Evolutionary conservation across 1,139 yeast genomes (phyloP), one percentile per base, ranked within the genome.

Genomic region (Candida albicans): DNA sequence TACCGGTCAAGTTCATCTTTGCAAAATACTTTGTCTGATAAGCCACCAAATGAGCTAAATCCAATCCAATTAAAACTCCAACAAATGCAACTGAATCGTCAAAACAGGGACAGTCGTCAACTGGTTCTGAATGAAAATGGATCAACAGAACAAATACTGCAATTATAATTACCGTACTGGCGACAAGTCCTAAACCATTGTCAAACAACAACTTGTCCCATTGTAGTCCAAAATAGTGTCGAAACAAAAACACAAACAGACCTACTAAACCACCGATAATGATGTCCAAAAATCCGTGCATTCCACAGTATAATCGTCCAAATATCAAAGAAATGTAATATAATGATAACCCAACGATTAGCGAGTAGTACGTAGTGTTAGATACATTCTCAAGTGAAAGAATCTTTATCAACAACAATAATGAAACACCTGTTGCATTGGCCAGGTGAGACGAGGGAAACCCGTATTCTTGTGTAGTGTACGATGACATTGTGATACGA

Each of bases 81-180:
- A 90, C 70, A 56, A 93, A 93, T 2, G 98, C 96, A 15, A 93
- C 96, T 8, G 95, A 83, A 58, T 93, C 99, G 57, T 89, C 98
- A 61, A 86, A 91, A 61, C 99, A 93, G 0, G 99, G 99, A 60
- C 99, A 93, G 56, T 85, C 87, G 56, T 93, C 99, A 10, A 87
- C 84, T 0, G 99, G 98, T 49, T 81, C 83, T 0, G 91, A 87
- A 63, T 90, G 96, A 39, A 77, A 67, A 56, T 85, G 83, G 35
- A 86, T 72, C 35, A 87, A 66, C 1, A 67, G 52, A 12, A 81
- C 56, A 41, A 82, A 77, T 28, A 77, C 59, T 0, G 64, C 50
- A 2, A 79, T 56, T 10, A 70, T 60, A 13, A 55, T 36, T 6
- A 77, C 55, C 1, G 45, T 35, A 25, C 50, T 46, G 0, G 78